These are phyloP conservation scores for Xylaria scruposa DNA, from an alignment of 495 filamentous ascomycete species.

Conservation along the genomic window DNA sequence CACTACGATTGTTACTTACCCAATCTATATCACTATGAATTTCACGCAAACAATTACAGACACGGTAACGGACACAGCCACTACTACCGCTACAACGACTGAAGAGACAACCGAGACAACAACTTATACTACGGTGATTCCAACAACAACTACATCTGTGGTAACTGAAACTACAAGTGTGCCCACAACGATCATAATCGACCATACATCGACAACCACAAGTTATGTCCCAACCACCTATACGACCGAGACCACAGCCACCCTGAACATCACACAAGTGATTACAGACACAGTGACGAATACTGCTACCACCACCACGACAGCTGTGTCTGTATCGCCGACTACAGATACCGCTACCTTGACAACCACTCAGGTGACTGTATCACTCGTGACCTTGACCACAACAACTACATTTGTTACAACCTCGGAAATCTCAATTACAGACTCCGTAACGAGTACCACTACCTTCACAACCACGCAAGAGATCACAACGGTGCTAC, in stretches of 20 bases:
- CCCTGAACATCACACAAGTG: slow-evolving; percentile 35
- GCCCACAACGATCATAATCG: slow-evolving; percentile 43
- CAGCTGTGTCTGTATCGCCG: slow-evolving; percentile 31
- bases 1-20: slow-evolving; percentile 34
- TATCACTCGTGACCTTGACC: slow-evolving; percentile 36
- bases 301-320: slow-evolving; percentile 22
- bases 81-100: slow-evolving; percentile 20
- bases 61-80: slow-evolving; percentile 24
- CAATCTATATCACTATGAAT: slow-evolving; percentile 33
- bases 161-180: slow-evolving; percentile 36
- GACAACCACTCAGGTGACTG: slow-evolving; percentile 37
- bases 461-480: slow-evolving; percentile 42
- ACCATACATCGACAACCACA: slow-evolving; percentile 35
- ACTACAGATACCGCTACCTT: slow-evolving; percentile 35
- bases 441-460: slow-evolving; percentile 40
- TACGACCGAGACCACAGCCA: slow-evolving; percentile 32
- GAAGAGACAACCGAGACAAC: slow-evolving; percentile 29
- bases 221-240: slow-evolving; percentile 37
- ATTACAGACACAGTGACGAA: slow-evolving; percentile 39
- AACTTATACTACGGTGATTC: slow-evolving; percentile 40
- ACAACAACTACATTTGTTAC: slow-evolving; percentile 41
- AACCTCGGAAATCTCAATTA: slow-evolving; percentile 36
- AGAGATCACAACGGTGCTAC: slow-evolving; percentile 34
- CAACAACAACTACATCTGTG: slow-evolving; percentile 36
- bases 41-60: slow-evolving; percentile 36